Evolutionary conservation across 805 yeast genomes (phyloP), one percentile per base, ranked within the genome.

Genomic region (Wickerhamiella dianesei): DNA sequence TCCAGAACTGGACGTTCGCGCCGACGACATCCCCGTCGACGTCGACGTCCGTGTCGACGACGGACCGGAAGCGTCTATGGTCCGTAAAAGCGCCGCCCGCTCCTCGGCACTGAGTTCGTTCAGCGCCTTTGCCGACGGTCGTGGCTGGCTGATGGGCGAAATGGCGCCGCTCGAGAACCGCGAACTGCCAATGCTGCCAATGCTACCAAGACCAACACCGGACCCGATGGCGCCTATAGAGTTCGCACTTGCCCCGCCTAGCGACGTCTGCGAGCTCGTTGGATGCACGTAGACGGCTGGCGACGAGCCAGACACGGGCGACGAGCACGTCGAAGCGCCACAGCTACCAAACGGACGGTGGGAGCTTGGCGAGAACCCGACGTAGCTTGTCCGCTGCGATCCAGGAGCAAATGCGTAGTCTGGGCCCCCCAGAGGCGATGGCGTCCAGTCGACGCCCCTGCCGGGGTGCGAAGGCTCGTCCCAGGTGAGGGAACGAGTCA

Each of bases 181-280:
- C 32, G 32, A 25, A 6, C 9, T 25, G 32, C 44, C 37, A 18
- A 41, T 19, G 2, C 37, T 25, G 21, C 48, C 48, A 17, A 43
- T 29, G 3, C 47, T 39, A 25, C 46, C 51, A 39, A 29, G 21
- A 2, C 49, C 43, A 6, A 37, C 6, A 25, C 9, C 32, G 12
- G 32, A 25, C 6, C 32, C 45, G n/a, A 29, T 29, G 3, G 47
- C 32, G 22, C 46, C 41, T 4, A 47, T 40, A n/a, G 50, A n/a
- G n/a, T n/a, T n/a, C n/a, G n/a, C n/a, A n/a, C n/a, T n/a, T n/a
- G n/a, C n/a, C n/a, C n/a, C n/a, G n/a, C n/a, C n/a, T n/a, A n/a
- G n/a, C n/a, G n/a, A n/a, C n/a, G n/a, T n/a, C n/a, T n/a, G n/a
- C n/a, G n/a, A n/a, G n/a, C n/a, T n/a, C n/a, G n/a, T n/a, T n/a